Percentiles rank a stretch among this genome's conserved stretches.
Conservation (phyloP, 306 rosid species). For the Parietaria judaica region DNA sequence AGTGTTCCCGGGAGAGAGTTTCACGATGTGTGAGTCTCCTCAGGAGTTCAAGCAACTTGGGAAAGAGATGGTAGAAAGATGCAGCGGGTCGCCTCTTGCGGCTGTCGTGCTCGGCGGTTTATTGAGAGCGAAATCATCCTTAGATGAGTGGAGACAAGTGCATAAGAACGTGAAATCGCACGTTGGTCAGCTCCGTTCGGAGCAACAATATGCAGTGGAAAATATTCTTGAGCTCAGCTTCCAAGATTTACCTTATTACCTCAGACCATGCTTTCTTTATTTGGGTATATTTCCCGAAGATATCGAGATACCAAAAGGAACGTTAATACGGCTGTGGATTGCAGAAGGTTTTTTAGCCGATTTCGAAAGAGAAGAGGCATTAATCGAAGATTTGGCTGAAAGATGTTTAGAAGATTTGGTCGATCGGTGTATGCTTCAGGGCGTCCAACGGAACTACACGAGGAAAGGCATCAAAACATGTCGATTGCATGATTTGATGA, state of each 20-base stretch:
- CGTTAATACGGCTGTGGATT: conserved; percentile 38
- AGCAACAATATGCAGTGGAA: too few relatives aligned
- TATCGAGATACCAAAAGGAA: conserved; percentile 27
- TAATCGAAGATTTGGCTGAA: conserved; percentile 39
- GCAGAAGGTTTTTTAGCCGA: conserved; percentile 39
- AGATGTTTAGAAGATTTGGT: conserved; percentile 28
- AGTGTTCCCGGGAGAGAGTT: not conserved
- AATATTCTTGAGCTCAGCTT: too few relatives aligned
- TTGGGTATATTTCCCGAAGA: conserved; percentile 49
- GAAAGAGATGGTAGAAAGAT: not conserved
- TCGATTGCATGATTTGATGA: conserved; percentile 49
- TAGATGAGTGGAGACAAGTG: not conserved
- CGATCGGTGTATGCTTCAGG: conserved; percentile 54
- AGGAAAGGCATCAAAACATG: conserved; percentile 41
- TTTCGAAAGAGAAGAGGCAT: conserved; percentile 1
- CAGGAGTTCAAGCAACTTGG: not conserved
- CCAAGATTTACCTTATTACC: too few relatives aligned
- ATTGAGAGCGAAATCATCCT: not conserved
- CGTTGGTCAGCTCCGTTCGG: not conserved
- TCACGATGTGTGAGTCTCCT: not conserved
- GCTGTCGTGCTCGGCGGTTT: too few relatives aligned
- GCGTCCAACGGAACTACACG: conserved; percentile 29
- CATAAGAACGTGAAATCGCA: not conserved
- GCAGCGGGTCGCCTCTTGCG: too few relatives aligned
- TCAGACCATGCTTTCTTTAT: conserved; percentile 50